Evolutionary conservation across 2,329 filamentous ascomycete genomes (phyloP), one percentile per base, ranked within the genome.

Genomic region (Aulographum hederae): DNA sequence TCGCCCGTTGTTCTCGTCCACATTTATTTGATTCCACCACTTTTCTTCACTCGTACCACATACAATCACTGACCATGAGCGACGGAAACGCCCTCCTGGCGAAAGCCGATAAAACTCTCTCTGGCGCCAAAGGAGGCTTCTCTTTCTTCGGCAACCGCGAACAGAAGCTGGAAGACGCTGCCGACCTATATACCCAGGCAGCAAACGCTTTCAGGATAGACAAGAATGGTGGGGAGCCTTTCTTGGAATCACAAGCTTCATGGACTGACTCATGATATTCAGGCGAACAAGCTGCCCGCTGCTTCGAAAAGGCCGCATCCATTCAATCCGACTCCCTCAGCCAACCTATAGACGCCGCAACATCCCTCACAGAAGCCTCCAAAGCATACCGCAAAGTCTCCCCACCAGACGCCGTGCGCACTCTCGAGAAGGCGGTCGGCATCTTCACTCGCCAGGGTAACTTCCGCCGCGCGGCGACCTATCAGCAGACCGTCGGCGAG

Each of bases 391-490:
- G 77, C 46, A 91, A 84, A 57, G 73, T 78, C 32, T 73, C 80
- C 45, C 84, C 84, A 14, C 66, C 81, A 48, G 77, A 86, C 46
- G 86, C 85, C 12, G 80, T 78, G 27, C 65, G 80, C 38, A 84
- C 80, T 47, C 61, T 94, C 34, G 71, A 82, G 40, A 60, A 73
- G 41, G 78, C 84, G 26, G 82, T 95, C 50, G 64, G 73, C 35
- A 79, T 89, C 52, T 95, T 92, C 57, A 86, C 81, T 43, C 59
- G 70, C 43, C 85, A 84, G 57, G 85, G 85, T 38, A 93, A 93
- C 56, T 85, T 93, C 57, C 69, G 85, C 42, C 70, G 86, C 34
- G 86, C 89, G 11, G 89, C 89, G 8, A 78, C 79, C 16, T 78
- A 93, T 53, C 81, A 93, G 61, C 81, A 95, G 57, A 78, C 78